phyloP scores from a whole-genome alignment of 106 monocot genomes.

The Acorus gramineus region DNA sequence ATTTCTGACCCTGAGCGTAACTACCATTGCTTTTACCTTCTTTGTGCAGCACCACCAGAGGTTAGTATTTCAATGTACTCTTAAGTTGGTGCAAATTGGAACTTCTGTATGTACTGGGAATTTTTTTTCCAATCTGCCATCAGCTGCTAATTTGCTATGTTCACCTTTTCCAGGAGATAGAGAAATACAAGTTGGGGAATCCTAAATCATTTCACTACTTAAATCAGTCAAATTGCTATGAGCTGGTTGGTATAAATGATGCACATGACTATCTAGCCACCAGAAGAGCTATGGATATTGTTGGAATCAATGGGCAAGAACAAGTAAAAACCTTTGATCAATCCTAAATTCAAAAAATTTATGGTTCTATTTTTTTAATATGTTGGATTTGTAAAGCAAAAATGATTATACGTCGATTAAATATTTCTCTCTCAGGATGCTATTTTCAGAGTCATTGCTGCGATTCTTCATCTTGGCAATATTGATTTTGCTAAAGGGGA shows the following conservation, averaged over 20 bases:
- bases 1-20: slow-evolving; percentile 76
- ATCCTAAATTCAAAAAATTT: too few relatives aligned
- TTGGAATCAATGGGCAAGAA: slow-evolving; percentile 60
- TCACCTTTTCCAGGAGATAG: slow-evolving; percentile 31
- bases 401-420: not conserved
- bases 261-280: slow-evolving; percentile 66
- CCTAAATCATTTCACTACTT: slow-evolving; percentile 76
- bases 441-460: slow-evolving; percentile 96
- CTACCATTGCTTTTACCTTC: slow-evolving; percentile 82
- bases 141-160: not conserved
- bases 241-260: slow-evolving; percentile 67
- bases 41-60: slow-evolving; percentile 69
- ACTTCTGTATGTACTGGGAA: not conserved
- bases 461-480: slow-evolving; percentile 96
- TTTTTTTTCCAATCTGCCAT: not conserved
- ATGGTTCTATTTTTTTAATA: not conserved
- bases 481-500: slow-evolving; percentile 87
- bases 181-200: slow-evolving; percentile 59
- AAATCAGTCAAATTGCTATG: slow-evolving; percentile 75
- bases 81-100: not conserved
- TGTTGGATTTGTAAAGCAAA: not conserved
- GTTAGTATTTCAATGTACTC: slow-evolving; percentile 10
- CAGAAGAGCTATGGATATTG: slow-evolving; percentile 76
- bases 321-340: slow-evolving; percentile 25
- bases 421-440: slow-evolving; percentile 56